Base-by-base conservation (phyloP, 306 rosid genomes). In the Delonix regia region DNA sequence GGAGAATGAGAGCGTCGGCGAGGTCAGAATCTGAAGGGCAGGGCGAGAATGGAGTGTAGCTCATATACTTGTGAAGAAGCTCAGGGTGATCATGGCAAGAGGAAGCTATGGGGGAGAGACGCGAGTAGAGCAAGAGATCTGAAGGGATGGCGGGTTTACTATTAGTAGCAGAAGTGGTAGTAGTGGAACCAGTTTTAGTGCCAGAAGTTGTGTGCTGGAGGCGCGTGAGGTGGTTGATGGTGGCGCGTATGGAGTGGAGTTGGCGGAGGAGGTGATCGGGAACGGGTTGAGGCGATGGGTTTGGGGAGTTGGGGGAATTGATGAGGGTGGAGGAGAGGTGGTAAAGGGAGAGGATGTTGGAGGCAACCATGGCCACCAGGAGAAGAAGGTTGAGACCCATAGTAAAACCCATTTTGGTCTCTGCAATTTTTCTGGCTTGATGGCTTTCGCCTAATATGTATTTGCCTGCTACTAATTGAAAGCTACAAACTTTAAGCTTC, bases 171-270 rank as follows among this genome's bases (percentile, higher is more conserved):
- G 30, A 12, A 25, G n/a, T 4, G 14, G 78, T 0, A 3, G 83
- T 0, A 19, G 14, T 3, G 21, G 77, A 1, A 6, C 74, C 6
- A 21, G 13, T 3, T 11, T 30, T 1, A 0, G 79, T 1, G 3
- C 56, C 19, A 9, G 34, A 3, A 19, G 79, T 19, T 1, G 75
- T 9, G 2, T 87, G 87, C 22, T 84, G 93, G 89, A 81, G 85
- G 94, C 89, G 99, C 82, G 98, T 93, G 88, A 93, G 97, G 52
- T 89, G 94, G 80, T 86, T 93, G 27, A 95, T 95, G 97, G 97
- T 88, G 93, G 98, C 96, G 86, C 97, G 98, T 78, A 95, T 89
- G 39, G 97, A 89, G 56, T 90, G 91, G 34, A 95, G 97, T 75
- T 95, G 98, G 75, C 71, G 96, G 66, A 95, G 77, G 27, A 95